Evolutionary conservation across 176 grass and related monocot genomes (phyloP).

Genomic region (Avena insularis): DNA sequence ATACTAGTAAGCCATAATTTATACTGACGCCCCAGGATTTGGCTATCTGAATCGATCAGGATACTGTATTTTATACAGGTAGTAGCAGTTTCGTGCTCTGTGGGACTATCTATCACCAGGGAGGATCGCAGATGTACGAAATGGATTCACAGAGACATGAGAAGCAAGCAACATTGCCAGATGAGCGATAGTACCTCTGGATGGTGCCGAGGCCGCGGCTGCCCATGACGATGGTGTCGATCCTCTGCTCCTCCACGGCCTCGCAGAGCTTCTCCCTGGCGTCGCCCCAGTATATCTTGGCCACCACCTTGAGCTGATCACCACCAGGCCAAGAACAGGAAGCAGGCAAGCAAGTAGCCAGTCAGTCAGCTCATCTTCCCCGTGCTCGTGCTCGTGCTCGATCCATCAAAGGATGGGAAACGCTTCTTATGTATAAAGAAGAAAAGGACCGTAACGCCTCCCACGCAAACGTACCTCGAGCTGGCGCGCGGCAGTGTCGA

Average conservation of each 20-base stretch:
- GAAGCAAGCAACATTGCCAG: not conserved
- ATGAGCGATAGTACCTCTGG: conserved; percentile 55
- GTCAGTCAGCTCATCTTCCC: not conserved
- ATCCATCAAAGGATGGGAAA: not conserved
- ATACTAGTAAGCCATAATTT: not conserved
- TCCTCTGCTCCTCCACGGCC: conserved; percentile 63
- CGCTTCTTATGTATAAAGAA: too few relatives aligned
- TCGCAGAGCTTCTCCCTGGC: conserved; percentile 92
- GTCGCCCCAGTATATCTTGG: conserved; percentile 94
- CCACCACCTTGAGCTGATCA: conserved; percentile 61
- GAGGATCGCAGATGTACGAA: too few relatives aligned
- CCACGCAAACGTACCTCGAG: conserved; percentile 51
- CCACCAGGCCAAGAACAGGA: not conserved
- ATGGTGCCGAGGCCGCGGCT: conserved; percentile 85
- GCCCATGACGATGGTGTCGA: conserved; percentile 82
- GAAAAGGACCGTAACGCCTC: too few relatives aligned
- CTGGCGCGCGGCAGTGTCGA: conserved; percentile 74
- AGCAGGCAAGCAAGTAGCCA: not conserved
- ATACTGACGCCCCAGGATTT: not conserved
- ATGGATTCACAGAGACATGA: not conserved
- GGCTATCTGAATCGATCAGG: not conserved
- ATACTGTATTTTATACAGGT: not conserved
- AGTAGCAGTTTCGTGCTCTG: not conserved
- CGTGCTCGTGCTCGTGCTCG: not conserved
- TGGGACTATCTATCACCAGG: too few relatives aligned